phyloP scores from a whole-genome alignment of 805 yeast species.

The Metschnikowia kofuensis region DNA sequence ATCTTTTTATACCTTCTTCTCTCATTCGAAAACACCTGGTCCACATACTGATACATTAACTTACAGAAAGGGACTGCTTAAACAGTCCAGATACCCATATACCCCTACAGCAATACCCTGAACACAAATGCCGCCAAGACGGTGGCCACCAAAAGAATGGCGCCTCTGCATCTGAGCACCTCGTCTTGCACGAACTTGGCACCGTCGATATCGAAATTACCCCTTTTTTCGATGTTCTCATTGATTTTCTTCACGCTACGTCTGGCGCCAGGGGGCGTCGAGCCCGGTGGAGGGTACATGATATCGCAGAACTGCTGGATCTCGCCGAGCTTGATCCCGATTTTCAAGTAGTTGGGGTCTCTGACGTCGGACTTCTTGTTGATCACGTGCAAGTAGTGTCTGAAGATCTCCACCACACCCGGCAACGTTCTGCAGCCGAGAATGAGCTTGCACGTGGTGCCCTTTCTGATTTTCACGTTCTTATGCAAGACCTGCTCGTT shows the following conservation, averaged over 20 bases:
- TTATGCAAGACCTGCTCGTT: conserved; percentile 68
- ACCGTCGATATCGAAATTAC: conserved; percentile 37
- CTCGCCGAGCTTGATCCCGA: conserved; percentile 84
- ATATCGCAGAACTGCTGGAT: conserved; percentile 84
- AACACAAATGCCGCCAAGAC: conserved; percentile 8
- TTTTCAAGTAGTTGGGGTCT: conserved; percentile 82
- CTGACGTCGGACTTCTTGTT: conserved; percentile 74
- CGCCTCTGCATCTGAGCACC: conserved; percentile 11
- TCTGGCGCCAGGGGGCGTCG: conserved; percentile 51
- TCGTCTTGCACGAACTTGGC: conserved; percentile 21
- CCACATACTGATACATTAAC: no score
- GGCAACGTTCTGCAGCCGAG: conserved; percentile 69
- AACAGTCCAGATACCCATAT: neutral
- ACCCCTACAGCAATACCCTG: conserved; percentile 1
- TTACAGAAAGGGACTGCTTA: no score
- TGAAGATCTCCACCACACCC: conserved; percentile 75
- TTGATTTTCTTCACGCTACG: conserved; percentile 36
- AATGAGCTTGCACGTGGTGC: conserved; percentile 76
- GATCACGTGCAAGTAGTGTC: conserved; percentile 67
- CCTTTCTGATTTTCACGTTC: conserved; percentile 87
- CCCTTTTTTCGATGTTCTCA: conserved; percentile 35
- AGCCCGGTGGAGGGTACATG: conserved; percentile 55
- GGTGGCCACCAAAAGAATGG: conserved; percentile 6
- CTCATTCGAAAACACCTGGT: no score
- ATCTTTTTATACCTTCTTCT: no score